Evolutionary conservation across 2,329 filamentous ascomycete species (phyloP).

Genomic region (Gyromitra esculenta): DNA sequence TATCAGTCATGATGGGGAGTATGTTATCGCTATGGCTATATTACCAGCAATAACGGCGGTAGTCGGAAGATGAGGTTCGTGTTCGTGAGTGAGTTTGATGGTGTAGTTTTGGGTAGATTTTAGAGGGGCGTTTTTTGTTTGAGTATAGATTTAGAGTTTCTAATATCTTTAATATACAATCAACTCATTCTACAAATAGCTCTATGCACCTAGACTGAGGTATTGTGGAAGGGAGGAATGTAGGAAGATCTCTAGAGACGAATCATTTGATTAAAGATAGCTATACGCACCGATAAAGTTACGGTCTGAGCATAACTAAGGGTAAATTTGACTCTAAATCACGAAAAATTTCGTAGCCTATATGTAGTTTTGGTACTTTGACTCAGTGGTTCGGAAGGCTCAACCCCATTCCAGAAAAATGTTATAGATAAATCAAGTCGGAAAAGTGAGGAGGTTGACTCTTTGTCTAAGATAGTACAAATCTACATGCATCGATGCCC

Average conservation of each 20-base stretch:
- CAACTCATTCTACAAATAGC: not conserved
- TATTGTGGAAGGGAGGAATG: not conserved
- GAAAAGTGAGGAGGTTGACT: conserved; percentile 40
- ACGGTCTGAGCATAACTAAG: not conserved
- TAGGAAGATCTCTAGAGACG: too few relatives aligned
- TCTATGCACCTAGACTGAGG: not conserved
- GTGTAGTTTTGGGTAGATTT: not conserved
- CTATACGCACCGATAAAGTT: not conserved
- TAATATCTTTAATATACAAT: conserved; percentile 5
- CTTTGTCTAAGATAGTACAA: conserved; percentile 34
- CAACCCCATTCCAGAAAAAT: too few relatives aligned
- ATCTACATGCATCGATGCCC: conserved; percentile 3
- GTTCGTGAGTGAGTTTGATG: not conserved
- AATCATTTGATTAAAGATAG: too few relatives aligned
- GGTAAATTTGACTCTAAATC: too few relatives aligned
- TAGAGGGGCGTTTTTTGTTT: conserved; percentile 14
- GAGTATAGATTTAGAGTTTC: conserved; percentile 13
- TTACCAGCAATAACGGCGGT: conserved; percentile 25
- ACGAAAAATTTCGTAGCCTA: too few relatives aligned
- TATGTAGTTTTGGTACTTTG: not conserved
- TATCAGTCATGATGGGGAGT: conserved; percentile 58
- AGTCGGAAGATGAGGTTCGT: not conserved
- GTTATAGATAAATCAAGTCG: not conserved
- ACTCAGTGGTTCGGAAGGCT: not conserved
- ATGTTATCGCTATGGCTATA: conserved; percentile 57